These are phyloP conservation scores for Ceratocystis alfenasii DNA, from an alignment of 2,329 filamentous ascomycete species.

Conservation along the genomic window DNA sequence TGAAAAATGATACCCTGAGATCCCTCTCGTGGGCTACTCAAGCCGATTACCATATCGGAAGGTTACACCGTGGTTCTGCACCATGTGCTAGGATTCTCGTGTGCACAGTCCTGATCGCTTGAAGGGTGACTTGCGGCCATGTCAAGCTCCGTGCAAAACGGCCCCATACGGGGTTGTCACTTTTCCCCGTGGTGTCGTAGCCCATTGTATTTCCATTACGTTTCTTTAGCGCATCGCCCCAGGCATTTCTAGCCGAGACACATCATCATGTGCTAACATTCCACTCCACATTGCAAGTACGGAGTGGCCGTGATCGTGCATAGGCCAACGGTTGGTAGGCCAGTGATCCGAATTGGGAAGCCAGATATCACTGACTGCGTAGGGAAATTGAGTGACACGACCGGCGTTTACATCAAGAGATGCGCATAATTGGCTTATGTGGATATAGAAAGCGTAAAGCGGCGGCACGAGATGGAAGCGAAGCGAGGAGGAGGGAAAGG, in stretches of 20 bases:
- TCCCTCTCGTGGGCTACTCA: too few relatives aligned
- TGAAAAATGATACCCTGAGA: too few relatives aligned
- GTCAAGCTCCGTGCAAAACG: background rate
- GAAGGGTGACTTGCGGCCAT: background rate
- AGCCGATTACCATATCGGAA: too few relatives aligned
- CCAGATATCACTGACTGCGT: background rate
- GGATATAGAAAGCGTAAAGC: too few relatives aligned
- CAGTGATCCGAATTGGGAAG: background rate
- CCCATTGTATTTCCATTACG: background rate
- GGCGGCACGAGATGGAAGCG: too few relatives aligned
- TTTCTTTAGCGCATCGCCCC: background rate
- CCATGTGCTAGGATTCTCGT: background rate
- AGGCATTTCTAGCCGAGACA: background rate
- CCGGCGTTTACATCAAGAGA: too few relatives aligned
- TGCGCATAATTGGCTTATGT: too few relatives aligned
- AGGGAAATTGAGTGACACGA: background rate
- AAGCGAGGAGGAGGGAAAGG: too few relatives aligned
- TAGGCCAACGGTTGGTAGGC: background rate
- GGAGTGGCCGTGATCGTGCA: background rate
- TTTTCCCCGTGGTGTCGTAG: background rate
- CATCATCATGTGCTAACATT: background rate
- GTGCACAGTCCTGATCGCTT: background rate
- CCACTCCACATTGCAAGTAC: background rate
- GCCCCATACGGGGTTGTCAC: background rate
- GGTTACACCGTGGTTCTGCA: too few relatives aligned